Percentiles rank a stretch among this genome's conserved stretches.
These are phyloP conservation scores for Aschersonia sp. DNA, from an alignment of 2,329 filamentous ascomycete genomes.

Conservation along the genomic window DNA sequence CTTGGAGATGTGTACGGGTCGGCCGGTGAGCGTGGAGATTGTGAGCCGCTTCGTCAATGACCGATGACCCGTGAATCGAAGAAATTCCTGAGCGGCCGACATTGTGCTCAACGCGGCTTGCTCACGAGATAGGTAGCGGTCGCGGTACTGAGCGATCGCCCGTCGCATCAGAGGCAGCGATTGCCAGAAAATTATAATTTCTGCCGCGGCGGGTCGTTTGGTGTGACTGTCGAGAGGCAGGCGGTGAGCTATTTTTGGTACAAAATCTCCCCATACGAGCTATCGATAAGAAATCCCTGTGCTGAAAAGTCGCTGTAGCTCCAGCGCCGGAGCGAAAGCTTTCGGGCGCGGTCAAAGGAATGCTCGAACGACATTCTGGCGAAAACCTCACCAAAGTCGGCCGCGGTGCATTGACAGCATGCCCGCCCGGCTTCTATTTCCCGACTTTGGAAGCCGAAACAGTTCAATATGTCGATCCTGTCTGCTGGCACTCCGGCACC, in stretches of 20 bases:
- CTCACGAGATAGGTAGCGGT: too few relatives aligned
- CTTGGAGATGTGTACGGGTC: slow-evolving; percentile 79
- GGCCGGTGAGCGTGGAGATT: slow-evolving; percentile 80
- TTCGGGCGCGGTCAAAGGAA: too few relatives aligned
- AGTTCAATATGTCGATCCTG: slow-evolving; percentile 23
- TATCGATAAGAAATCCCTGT: slow-evolving; percentile 16
- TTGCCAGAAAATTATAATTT: slow-evolving; percentile 19
- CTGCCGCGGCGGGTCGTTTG: slow-evolving; percentile 12
- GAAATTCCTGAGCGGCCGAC: slow-evolving; percentile 35
- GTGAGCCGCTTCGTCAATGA: slow-evolving; percentile 73
- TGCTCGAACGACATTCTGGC: too few relatives aligned
- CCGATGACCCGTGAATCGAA: slow-evolving; percentile 74
- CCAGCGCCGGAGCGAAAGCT: too few relatives aligned
- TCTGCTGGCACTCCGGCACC: slow-evolving; percentile 14
- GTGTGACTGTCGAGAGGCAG: too few relatives aligned
- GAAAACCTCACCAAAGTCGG: background rate
- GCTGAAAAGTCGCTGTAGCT: background rate
- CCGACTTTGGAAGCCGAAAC: slow-evolving; percentile 19
- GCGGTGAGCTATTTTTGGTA: too few relatives aligned
- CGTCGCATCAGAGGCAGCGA: too few relatives aligned
- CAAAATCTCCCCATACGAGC: slow-evolving; percentile 3
- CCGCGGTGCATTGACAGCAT: slow-evolving; percentile 10
- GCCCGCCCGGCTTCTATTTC: slow-evolving; percentile 19
- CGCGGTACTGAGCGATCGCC: too few relatives aligned
- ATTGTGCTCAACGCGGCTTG: background rate